Base-by-base conservation (phyloP, 2,329 filamentous ascomycete genomes). In the Fusarium sororula region DNA sequence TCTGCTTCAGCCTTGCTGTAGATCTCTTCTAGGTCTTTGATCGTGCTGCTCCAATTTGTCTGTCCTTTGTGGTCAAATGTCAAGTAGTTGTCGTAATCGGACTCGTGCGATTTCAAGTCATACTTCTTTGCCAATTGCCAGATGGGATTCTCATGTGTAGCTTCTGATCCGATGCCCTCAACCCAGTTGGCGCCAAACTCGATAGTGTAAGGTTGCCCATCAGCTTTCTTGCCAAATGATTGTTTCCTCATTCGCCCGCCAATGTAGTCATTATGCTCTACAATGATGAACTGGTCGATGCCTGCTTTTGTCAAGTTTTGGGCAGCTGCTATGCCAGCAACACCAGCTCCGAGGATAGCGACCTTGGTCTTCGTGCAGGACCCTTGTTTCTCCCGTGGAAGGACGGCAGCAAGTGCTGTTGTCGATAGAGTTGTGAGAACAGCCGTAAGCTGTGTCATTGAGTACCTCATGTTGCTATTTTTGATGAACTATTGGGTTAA, bases 101-200 rank as follows among this genome's bases (percentile, higher is more conserved):
- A 92, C 65, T 85, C 88, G 0, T 84, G 86, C 56, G 88, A 92
- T 4, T 82, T 81, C 14, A 93, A 72, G 1, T 86, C 82, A 73
- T 90, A 86, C 76, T 92, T 90, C 79, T 91, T 86, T 1, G 87
- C 87, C 78, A 91, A 79, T 0, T 85, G 87, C 89, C 90, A 92
- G 51, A 93, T 87, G 0, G 91, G 91, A 56, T 93, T 91, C 54
- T 90, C 87, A 39, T 75, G 73, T 9, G 79, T 79, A 1, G 79
- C 66, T 6, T 57, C 17, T 38, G 72, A 70, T n/a, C 63, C 65
- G 13, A 72, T 61, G 2, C 68, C 75, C 10, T 82, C 78, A 0
- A 86, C 79, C 91, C 91, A 93, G 70, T 93, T 93, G 12, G 91
- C 91, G 6, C 91, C 91, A 1, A 91, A 81, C 78, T 93, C 91